Evolutionary conservation across 441 rosid species (phyloP).

Genomic region (Mallotus repandus): DNA sequence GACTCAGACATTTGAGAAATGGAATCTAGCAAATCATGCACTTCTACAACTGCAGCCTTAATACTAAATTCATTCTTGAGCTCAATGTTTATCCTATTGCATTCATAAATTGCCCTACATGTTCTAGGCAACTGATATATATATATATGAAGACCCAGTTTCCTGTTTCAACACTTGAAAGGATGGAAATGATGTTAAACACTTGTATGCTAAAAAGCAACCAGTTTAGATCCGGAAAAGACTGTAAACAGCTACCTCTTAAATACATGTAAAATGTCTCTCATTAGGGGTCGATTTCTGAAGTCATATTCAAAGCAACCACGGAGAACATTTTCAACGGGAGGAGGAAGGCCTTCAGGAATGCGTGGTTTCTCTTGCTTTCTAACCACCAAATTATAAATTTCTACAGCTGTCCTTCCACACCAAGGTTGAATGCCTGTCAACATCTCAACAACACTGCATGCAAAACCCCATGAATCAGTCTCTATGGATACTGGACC

Average conservation of each 20-base stretch:
- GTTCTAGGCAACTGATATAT: not conserved
- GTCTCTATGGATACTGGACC: conserved; percentile 85
- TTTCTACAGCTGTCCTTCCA: conserved; percentile 63
- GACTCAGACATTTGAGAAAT: not conserved
- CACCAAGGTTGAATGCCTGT: conserved; percentile 80
- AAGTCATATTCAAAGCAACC: conserved; percentile 88
- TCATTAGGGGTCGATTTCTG: conserved; percentile 75
- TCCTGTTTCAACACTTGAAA: not conserved
- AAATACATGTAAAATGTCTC: conserved; percentile 59
- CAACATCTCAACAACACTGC: conserved; percentile 86
- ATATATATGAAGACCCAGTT: not conserved
- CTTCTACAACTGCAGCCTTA: not conserved
- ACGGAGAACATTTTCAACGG: conserved; percentile 57
- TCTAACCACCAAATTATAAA: conserved; percentile 59
- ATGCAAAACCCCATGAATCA: conserved; percentile 91
- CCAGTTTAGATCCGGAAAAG: not conserved
- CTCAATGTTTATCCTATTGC: not conserved
- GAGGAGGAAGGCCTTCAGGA: conserved; percentile 74
- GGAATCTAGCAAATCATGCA: not conserved
- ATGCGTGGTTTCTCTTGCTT: conserved; percentile 66
- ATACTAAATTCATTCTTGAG: not conserved
- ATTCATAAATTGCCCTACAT: not conserved
- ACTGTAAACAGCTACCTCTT: conserved; percentile 44
- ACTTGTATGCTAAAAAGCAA: not conserved
- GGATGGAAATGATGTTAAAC: not conserved